Evolutionary conservation across 108 stramenopile genomes (phyloP), one percentile per base, ranked within the genome.

Genomic region (Cyclostephanos invisitatus): DNA sequence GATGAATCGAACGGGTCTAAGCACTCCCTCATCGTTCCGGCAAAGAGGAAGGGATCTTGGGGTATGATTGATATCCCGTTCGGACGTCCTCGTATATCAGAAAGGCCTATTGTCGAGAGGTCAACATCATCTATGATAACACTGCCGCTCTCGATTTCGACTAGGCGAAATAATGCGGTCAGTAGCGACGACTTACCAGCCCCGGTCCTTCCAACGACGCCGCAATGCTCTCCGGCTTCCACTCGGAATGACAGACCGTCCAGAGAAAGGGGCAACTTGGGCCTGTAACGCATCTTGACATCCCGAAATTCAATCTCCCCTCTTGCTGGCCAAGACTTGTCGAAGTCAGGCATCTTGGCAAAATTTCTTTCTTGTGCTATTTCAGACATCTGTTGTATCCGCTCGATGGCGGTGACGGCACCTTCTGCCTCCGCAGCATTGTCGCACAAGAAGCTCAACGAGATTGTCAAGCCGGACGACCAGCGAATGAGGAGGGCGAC

Each of bases 41-140:
- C 89, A 61, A 97, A 95, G 38, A 99, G 79, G 49, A 97, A 87
- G 9, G 97, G 97, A 64, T 97, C 93, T 74, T 99, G 98, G 1
- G 97, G 97, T 49, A 99, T 97, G 51, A 99, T 97, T 1, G 83
- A 70, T 74, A 92, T 88, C 7, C 89, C 80, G 76, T 81, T 79
- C 10, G 62, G 65, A 10, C 92, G 73, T 9, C 91, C 91, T 57
- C 94, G 83, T 24, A 96, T 83, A 70, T 91, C 91, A 18, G 86
- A 83, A 65, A 96, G 83, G 28, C 88, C 85, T 6, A 96, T 54
- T 22, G 51, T 81, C 9, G 75, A 77, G 2, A 97, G 55, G 72
- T 96, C 91, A 4, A 88, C 70, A 18, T 91, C 95, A 72, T 96
- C 96, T 17, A 97, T 40, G 18, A 82, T 17, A 25, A 97, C 89